Conservation (phyloP, 1,284 basidiomycete species). For the Ustilago bromivora region DNA sequence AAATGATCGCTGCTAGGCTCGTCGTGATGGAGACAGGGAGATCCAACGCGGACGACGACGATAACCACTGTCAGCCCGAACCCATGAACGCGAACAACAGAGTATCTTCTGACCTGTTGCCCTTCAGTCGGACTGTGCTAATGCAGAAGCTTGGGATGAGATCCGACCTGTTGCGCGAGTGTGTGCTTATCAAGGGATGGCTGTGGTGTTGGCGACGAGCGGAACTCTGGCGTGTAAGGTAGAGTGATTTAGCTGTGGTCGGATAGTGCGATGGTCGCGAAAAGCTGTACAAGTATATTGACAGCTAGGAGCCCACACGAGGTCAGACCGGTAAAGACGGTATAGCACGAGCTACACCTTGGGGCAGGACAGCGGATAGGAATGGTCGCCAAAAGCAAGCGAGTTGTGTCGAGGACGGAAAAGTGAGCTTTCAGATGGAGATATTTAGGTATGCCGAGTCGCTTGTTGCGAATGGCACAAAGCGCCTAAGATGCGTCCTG, state of each 20-base stretch:
- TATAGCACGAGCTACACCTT: not conserved
- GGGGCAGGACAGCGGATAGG: not conserved
- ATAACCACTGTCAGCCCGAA: not conserved
- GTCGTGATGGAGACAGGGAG: not conserved
- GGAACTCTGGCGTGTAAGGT: not conserved
- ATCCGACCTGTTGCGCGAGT: not conserved
- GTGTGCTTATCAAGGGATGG: not conserved
- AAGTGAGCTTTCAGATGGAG: not conserved
- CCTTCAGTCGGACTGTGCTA: not conserved
- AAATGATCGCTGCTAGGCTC: slow-evolving; percentile 13
- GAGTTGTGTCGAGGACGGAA: not conserved
- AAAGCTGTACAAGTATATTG: not conserved
- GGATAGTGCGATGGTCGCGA: not conserved
- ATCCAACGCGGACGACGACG: not conserved
- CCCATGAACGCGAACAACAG: no score
- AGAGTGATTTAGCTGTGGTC: not conserved
- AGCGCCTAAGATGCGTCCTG: no score
- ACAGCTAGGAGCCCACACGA: no score
- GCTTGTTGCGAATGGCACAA: not conserved
- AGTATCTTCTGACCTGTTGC: no score
- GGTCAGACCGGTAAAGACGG: not conserved
- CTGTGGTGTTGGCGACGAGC: not conserved
- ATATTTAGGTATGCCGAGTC: not conserved
- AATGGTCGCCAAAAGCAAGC: not conserved
- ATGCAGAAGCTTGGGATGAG: not conserved